Evolutionary conservation across 768 basidiomycete species (phyloP).

Genomic region (Collybia sordida): DNA sequence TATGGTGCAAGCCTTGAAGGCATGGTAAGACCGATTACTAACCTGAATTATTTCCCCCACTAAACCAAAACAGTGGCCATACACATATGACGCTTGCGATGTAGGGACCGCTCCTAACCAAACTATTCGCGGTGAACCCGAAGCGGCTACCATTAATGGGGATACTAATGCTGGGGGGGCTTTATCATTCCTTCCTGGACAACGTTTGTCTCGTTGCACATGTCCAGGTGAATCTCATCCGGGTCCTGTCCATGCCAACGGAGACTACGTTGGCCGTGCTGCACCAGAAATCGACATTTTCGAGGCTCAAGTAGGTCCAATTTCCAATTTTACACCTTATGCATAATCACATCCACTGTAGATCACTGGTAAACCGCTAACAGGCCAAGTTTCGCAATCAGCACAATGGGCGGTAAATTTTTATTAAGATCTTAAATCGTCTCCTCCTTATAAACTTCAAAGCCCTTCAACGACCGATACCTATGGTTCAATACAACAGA

Average conservation of each 20-base stretch:
- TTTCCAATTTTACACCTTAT: neutral
- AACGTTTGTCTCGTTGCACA: conserved; percentile 85
- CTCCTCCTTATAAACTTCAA: neutral
- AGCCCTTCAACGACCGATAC: conserved; percentile 81
- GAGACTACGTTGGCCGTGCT: conserved; percentile 75
- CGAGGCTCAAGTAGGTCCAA: conserved; percentile 64
- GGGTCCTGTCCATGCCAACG: conserved; percentile 77
- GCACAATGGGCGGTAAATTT: conserved; percentile 74
- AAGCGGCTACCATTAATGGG: conserved; percentile 59
- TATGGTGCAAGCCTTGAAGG: conserved; percentile 88
- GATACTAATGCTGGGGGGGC: conserved; percentile 49
- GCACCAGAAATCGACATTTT: conserved; percentile 93
- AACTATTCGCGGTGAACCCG: conserved; percentile 64
- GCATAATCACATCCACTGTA: conserved; percentile 4
- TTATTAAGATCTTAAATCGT: neutral
- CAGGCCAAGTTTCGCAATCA: conserved; percentile 75
- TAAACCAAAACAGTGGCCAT: conserved; percentile 60
- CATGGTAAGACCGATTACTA: conserved; percentile 41
- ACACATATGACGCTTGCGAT: conserved; percentile 84
- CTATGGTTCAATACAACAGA: conserved; percentile 63
- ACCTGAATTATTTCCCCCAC: neutral
- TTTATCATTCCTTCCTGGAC: conserved; percentile 86
- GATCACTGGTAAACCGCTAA: conserved; percentile 32
- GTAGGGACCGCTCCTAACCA: conserved; percentile 93
- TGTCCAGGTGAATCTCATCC: conserved; percentile 86